Base-by-base conservation (phyloP, 1,139 yeast genomes). In the Chernovozyma aurita region DNA sequence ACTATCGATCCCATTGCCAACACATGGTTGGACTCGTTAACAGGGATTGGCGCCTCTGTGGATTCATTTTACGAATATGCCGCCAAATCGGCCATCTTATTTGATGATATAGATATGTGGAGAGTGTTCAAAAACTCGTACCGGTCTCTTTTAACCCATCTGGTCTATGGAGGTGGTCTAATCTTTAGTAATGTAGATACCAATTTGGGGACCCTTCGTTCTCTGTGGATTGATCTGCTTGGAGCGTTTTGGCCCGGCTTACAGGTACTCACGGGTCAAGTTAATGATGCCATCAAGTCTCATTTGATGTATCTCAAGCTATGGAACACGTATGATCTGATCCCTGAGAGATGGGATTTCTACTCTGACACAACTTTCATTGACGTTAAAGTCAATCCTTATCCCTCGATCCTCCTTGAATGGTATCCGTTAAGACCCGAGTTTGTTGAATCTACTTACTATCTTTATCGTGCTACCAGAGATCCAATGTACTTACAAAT, bases 351-450 rank as follows among this genome's bases (percentile, higher is more conserved):
- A 36, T 90, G 96, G 96, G 70, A 72, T 34, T 74, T 70, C 39
- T 30, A 36, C 22, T 21, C 31, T 3, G 17, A 16, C 36, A 11
- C 12, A n/a, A n/a, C 11, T 11, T n/a, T 11, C 12, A n/a, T 22
- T 11, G 25, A 11, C 12, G 29, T 13, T 7, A 16, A 16, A 8
- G 13, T 26, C 7, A 9, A n/a, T 5, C 9, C 15, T n/a, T 6
- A 16, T 5, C 36, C 13, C 30, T 14, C 33, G 9, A 58, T 80
- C 2, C 66, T 74, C 0, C 61, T 90, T 30, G 95, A 85, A 53
- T 88, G 96, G 96, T 90, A 87, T 51, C 95, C 96, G 1, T 64
- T 90, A 36, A 62, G 97, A 38, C 97, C 97, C 0, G 97, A 90
- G 50, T 86, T 88, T 48, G 71, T 86, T 28, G 97, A 90, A 53